Evolutionary conservation across 371 early-diverging fungal species (phyloP).

Genomic region (Dinochytrium kinnereticum): DNA sequence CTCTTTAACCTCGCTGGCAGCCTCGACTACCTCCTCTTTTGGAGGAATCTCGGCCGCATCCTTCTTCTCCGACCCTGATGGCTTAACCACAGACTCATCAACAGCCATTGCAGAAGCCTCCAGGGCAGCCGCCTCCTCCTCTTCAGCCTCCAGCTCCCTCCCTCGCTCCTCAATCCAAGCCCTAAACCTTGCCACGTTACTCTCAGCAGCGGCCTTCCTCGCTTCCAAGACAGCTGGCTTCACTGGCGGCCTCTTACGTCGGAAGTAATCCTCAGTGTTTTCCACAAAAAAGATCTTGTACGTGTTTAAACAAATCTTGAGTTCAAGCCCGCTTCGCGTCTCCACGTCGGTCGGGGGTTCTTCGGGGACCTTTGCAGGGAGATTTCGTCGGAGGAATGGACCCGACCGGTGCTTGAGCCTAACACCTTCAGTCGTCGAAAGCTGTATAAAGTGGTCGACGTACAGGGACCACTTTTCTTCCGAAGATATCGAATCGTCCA

Average conservation of each 20-base stretch:
- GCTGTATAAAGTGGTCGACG: conserved; percentile 85
- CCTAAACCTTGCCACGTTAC: not conserved
- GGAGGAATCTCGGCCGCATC: conserved; percentile 18
- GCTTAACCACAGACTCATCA: not conserved
- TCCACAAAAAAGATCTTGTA: conserved; percentile 86
- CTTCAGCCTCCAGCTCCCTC: conserved; percentile 23
- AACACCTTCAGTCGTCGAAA: conserved; percentile 36
- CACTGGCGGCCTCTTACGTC: conserved; percentile 26
- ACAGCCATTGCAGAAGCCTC: conserved; percentile 1
- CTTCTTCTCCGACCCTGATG: not conserved
- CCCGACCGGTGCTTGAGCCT: conserved; percentile 15
- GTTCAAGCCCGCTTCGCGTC: conserved; percentile 73
- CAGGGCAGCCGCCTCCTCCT: conserved; percentile 19
- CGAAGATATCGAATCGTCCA: conserved; percentile 67
- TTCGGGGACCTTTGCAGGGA: conserved; percentile 48
- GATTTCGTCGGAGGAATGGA: conserved; percentile 69
- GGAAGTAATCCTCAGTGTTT: conserved; percentile 77
- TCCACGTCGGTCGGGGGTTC: conserved; percentile 56
- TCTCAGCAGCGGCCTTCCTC: not conserved
- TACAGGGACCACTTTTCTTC: conserved; percentile 94
- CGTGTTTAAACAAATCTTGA: conserved; percentile 88
- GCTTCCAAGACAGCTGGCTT: not conserved
- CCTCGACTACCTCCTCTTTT: not conserved
- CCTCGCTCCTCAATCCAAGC: conserved; percentile 20
- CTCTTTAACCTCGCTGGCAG: not conserved